These are phyloP conservation scores for Dysphania ambrosioides DNA, from an alignment of 148 eudicot species.

Conservation along the genomic window DNA sequence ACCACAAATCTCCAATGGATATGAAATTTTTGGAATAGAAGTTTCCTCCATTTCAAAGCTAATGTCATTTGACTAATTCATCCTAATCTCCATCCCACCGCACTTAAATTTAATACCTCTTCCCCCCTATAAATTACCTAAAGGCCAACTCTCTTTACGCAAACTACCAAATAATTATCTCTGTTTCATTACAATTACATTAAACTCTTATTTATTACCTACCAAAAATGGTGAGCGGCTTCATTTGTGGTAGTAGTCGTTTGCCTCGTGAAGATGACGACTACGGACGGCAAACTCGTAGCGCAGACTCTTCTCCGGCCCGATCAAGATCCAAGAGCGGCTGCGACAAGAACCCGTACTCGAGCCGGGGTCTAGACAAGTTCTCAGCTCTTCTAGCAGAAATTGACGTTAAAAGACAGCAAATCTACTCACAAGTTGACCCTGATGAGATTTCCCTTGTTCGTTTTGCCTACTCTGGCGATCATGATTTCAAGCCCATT, in stretches of 20 bases:
- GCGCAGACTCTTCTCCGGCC: conserved; percentile 31
- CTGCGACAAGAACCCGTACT: conserved; percentile 35
- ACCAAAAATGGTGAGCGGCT: conserved; percentile 28
- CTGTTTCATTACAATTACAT: not conserved
- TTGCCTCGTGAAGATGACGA: conserved; percentile 26
- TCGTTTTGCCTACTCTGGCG: conserved; percentile 25
- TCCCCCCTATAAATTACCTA: conserved; percentile 5
- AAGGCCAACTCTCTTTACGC: not conserved
- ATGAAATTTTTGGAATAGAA: not conserved
- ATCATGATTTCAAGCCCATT: conserved; percentile 32
- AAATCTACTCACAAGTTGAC: conserved; percentile 25
- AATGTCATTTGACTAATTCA: conserved; percentile 20
- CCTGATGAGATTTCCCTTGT: conserved; percentile 27
- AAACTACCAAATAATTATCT: not conserved
- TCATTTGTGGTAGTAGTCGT: conserved; percentile 30
- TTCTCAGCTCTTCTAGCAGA: conserved; percentile 34
- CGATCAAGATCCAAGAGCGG: conserved; percentile 14
- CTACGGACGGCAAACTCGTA: conserved; percentile 13
- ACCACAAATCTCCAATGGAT: not conserved
- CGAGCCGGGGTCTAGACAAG: conserved; percentile 34
- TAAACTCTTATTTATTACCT: too few species aligned
- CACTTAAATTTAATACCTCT: not conserved
- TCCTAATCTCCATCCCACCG: not conserved
- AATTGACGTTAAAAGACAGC: conserved; percentile 31
- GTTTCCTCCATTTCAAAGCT: conserved; percentile 9